Evolutionary conservation across 345 rosid genomes (phyloP).

Genomic region (Euphorbia lathyris): DNA sequence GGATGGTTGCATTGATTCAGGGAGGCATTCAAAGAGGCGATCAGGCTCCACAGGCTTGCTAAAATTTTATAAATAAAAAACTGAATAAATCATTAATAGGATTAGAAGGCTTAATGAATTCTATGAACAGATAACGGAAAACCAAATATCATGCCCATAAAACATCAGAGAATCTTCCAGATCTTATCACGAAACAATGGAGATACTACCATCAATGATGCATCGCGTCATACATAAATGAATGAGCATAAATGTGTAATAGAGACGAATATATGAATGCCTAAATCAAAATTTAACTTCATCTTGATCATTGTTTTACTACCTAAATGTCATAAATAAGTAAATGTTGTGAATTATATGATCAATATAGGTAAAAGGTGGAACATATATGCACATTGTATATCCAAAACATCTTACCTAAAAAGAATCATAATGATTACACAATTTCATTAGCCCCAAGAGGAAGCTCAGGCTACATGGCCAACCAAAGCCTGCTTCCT

Average conservation of each 20-base stretch:
- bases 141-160: slow-evolving; percentile 9
- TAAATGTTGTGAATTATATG: background rate
- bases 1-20: slow-evolving; percentile 86
- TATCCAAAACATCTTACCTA: background rate
- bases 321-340: background rate
- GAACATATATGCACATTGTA: background rate
- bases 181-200: slow-evolving; percentile 8
- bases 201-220: slow-evolving; percentile 7
- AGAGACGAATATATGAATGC: background rate
- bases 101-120: background rate
- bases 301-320: background rate
- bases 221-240: background rate
- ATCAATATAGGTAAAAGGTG: background rate
- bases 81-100: slow-evolving; percentile 8
- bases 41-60: slow-evolving; percentile 97
- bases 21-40: slow-evolving; percentile 91
- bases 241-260: background rate
- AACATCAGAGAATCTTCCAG: background rate
- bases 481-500: background rate
- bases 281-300: background rate
- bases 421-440: background rate
- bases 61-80: slow-evolving; percentile 24
- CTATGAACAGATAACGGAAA: background rate
- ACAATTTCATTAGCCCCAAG: background rate
- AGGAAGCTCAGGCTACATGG: background rate